phyloP scores from a whole-genome alignment of 2,329 filamentous ascomycete species.

The Trichoderma hamatum region DNA sequence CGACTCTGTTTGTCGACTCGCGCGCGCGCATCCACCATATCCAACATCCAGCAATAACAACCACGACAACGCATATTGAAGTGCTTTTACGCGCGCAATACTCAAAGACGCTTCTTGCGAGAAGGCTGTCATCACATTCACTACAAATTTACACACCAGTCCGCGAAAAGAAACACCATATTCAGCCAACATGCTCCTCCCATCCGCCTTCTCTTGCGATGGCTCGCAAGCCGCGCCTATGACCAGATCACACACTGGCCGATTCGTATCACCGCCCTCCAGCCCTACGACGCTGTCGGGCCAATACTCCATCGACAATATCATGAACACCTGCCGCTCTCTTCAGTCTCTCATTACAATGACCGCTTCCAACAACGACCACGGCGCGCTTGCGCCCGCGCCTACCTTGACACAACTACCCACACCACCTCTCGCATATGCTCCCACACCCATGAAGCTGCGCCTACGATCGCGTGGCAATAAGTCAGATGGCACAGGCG shows the following conservation, averaged over 20 bases:
- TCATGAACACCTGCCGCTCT: slow-evolving; percentile 63
- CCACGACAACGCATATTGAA: not conserved
- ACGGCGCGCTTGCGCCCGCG: slow-evolving; percentile 38
- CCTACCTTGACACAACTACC: slow-evolving; percentile 47
- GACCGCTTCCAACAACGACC: slow-evolving; percentile 12
- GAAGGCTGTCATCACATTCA: not conserved
- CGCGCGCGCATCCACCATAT: slow-evolving; percentile 1
- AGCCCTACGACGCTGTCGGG: slow-evolving; percentile 55
- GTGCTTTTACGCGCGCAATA: not conserved
- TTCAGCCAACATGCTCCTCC: slow-evolving; percentile 56
- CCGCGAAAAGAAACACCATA: slow-evolving; percentile 3
- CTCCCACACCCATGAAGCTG: slow-evolving; percentile 56
- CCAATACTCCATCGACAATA: slow-evolving; percentile 54
- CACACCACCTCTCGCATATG: slow-evolving; percentile 59
- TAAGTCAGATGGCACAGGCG: slow-evolving; percentile 30
- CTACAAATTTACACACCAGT: not conserved
- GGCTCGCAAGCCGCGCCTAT: slow-evolving; percentile 47
- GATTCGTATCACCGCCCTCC: slow-evolving; percentile 63
- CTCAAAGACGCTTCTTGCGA: not conserved
- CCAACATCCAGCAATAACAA: slow-evolving; percentile 10
- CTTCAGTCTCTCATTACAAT: slow-evolving; percentile 59
- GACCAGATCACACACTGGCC: slow-evolving; percentile 42
- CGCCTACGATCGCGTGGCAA: slow-evolving; percentile 54
- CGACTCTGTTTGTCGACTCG: not conserved
- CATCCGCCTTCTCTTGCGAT: slow-evolving; percentile 62